Conservation (phyloP, 2,329 filamentous ascomycete species). For the Botrytis paeoniae region DNA sequence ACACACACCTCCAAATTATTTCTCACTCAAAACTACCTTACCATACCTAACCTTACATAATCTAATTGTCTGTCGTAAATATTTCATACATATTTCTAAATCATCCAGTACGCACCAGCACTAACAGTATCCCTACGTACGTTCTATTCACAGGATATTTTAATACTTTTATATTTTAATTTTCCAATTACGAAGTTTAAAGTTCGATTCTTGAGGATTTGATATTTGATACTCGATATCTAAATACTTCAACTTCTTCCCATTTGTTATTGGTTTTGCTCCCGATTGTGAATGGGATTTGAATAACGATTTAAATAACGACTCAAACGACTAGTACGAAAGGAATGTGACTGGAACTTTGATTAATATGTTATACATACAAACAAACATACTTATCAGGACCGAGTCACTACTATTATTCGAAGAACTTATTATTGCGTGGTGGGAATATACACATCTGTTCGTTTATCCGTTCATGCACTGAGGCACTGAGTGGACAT, state of each 20-base stretch:
- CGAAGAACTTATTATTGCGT: background rate
- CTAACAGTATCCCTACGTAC: background rate
- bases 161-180: background rate
- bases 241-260: background rate
- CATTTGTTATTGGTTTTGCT: background rate
- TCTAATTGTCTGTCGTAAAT: too few species aligned
- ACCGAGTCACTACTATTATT: background rate
- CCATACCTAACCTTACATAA: too few species aligned
- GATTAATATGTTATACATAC: background rate
- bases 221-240: background rate
- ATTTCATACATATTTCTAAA: background rate
- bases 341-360: background rate
- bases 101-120: background rate
- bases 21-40: too few species aligned
- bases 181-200: too few species aligned
- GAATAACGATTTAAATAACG: background rate
- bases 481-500: too few species aligned
- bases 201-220: background rate
- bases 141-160: background rate
- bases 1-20: too few species aligned
- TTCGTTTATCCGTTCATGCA: background rate
- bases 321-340: background rate
- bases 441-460: background rate
- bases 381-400: background rate
- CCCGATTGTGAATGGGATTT: background rate